These are phyloP conservation scores for Stachybotrys chartarum DNA, from an alignment of 2,329 filamentous ascomycete species.

Conservation along the genomic window DNA sequence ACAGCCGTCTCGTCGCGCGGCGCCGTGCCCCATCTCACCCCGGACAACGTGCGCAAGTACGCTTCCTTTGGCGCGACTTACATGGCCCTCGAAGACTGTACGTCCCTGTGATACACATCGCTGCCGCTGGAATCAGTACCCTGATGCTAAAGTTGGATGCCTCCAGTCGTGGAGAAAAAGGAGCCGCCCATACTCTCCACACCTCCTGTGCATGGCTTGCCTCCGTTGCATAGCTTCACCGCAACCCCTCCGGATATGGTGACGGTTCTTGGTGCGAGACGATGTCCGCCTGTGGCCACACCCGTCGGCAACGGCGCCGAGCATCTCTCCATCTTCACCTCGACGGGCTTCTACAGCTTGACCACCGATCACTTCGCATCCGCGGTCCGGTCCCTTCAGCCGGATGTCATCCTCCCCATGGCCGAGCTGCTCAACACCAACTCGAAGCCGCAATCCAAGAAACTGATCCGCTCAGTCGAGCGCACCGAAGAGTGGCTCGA, in stretches of 20 bases:
- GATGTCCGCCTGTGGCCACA: conserved; percentile 66
- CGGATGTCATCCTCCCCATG: conserved; percentile 74
- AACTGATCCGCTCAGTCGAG: conserved; percentile 76
- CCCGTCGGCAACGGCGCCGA: conserved; percentile 65
- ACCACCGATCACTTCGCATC: conserved; percentile 61
- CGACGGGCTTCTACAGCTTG: conserved; percentile 73
- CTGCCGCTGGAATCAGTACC: too few relatives aligned
- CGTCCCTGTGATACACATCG: conserved; percentile 21
- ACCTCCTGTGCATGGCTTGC: conserved; percentile 29
- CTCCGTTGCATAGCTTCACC: conserved; percentile 69
- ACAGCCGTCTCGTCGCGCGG: conserved; percentile 77
- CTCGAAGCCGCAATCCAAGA: conserved; percentile 57
- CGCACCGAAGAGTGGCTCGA: conserved; percentile 77
- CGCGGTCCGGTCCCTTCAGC: conserved; percentile 56
- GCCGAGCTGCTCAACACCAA: conserved; percentile 57
- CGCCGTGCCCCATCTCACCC: conserved; percentile 78
- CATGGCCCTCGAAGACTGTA: conserved; percentile 88
- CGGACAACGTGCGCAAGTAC: conserved; percentile 67
- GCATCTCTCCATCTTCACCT: conserved; percentile 72
- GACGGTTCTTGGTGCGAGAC: conserved; percentile 69
- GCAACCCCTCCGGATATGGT: conserved; percentile 58
- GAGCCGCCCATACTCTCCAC: conserved; percentile 42
- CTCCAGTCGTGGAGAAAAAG: conserved; percentile 46
- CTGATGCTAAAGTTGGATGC: conserved; percentile 3
- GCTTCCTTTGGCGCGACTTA: conserved; percentile 65